Evolutionary conservation across 441 rosid species (phyloP).

Genomic region (Adansonia madagascariensis): DNA sequence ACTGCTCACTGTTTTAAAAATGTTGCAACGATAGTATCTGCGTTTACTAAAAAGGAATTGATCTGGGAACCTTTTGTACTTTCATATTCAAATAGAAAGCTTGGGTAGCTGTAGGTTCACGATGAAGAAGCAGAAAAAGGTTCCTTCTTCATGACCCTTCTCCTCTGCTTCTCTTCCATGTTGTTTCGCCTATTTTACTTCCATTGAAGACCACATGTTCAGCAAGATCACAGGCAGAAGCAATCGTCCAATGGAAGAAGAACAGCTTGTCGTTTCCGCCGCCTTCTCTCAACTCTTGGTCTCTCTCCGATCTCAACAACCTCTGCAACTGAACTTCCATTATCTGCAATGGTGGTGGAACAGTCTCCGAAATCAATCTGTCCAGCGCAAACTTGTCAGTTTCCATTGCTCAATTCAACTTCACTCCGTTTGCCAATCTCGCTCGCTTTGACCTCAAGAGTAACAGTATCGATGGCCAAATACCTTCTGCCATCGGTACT

Average conservation of each 20-base stretch:
- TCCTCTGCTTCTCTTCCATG: constrained; percentile 20
- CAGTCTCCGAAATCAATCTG: constrained; percentile 32
- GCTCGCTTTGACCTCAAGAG: constrained; percentile 38
- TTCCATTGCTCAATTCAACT: constrained; percentile 43
- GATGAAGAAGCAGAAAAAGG: too few species aligned
- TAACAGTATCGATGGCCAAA: constrained; percentile 38
- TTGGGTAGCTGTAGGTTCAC: too few species aligned
- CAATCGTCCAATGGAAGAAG: constrained; percentile 59
- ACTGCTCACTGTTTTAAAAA: too few species aligned
- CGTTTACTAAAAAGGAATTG: too few species aligned
- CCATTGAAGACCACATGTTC: constrained; percentile 25
- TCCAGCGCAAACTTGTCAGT: constrained; percentile 39
- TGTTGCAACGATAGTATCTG: too few species aligned
- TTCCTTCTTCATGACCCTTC: too few species aligned
- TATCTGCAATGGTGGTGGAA: not conserved
- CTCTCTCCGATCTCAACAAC: constrained; percentile 38
- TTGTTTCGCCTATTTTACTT: constrained; percentile 34
- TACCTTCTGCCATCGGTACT: constrained; percentile 42
- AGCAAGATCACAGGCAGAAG: constrained; percentile 50
- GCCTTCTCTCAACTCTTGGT: constrained; percentile 48
- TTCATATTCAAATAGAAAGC: too few species aligned
- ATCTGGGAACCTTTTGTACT: too few species aligned
- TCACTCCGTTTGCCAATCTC: constrained; percentile 49
- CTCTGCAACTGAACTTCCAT: too few species aligned
- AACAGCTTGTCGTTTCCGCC: constrained; percentile 28